phyloP scores from a whole-genome alignment of 768 basidiomycete genomes.

The Hericium rajendrae region DNA sequence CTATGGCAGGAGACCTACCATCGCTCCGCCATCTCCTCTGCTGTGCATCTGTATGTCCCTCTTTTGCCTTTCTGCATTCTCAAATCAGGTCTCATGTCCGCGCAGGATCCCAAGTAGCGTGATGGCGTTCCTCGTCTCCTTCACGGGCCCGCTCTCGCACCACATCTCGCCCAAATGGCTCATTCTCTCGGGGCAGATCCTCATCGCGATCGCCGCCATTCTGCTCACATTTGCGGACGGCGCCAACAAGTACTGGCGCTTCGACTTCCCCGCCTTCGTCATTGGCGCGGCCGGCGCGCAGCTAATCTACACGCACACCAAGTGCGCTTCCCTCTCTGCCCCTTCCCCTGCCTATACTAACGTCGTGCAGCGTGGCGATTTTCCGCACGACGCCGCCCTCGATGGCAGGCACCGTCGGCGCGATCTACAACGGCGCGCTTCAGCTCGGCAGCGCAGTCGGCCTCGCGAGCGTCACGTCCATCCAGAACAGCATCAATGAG shows the following conservation, averaged over 20 bases:
- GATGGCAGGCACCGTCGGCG: constrained; percentile 45
- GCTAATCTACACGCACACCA: constrained; percentile 37
- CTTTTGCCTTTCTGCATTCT: background rate
- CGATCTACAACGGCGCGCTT: constrained; percentile 45
- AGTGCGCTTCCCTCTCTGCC: constrained; percentile 26
- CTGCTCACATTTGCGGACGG: constrained; percentile 33
- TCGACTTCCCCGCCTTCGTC: constrained; percentile 40
- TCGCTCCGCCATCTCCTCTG: constrained; percentile 29
- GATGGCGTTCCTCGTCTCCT: constrained; percentile 32
- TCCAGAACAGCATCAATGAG: constrained; percentile 34
- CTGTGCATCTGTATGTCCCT: constrained; percentile 26
- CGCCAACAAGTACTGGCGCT: constrained; percentile 35
- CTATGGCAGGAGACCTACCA: constrained; percentile 28
- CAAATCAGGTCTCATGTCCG: background rate
- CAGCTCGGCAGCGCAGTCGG: constrained; percentile 45
- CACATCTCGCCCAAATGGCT: constrained; percentile 32
- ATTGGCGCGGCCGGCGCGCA: constrained; percentile 38
- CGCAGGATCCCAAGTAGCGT: constrained; percentile 7
- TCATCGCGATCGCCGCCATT: constrained; percentile 29
- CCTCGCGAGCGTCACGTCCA: constrained; percentile 37
- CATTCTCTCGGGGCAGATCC: constrained; percentile 31
- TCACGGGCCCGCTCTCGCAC: constrained; percentile 30
- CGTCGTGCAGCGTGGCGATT: constrained; percentile 33
- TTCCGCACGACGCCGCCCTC: constrained; percentile 37
- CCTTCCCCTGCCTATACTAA: background rate